These are phyloP conservation scores for Magnusiomyces paraingens DNA, from an alignment of 1,139 yeast species.

Conservation along the genomic window DNA sequence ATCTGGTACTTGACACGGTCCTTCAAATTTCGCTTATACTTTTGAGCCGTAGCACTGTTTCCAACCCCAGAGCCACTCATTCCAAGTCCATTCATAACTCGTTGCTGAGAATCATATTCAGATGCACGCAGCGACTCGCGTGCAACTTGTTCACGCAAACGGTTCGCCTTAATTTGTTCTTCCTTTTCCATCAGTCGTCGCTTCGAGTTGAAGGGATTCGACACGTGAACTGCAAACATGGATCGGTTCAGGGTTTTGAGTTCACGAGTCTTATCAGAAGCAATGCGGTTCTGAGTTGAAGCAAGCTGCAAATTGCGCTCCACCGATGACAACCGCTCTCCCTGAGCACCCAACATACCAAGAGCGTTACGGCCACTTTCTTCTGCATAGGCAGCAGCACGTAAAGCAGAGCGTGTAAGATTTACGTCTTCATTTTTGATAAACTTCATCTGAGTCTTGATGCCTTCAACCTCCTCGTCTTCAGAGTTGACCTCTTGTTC, in stretches of 20 bases:
- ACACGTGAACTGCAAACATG: constrained; percentile 72
- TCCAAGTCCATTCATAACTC: constrained; percentile 41
- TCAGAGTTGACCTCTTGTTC: constrained; percentile 36
- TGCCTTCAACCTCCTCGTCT: constrained; percentile 85
- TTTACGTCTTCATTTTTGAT: constrained; percentile 84
- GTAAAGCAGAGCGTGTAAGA: constrained; percentile 76
- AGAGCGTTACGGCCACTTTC: constrained; percentile 82
- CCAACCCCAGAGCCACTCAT: constrained; percentile 27
- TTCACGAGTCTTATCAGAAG: constrained; percentile 78
- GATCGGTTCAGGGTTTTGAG: constrained; percentile 74
- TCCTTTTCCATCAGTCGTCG: constrained; percentile 72
- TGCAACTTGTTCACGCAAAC: constrained; percentile 46
- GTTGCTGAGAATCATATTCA: constrained; percentile 43
- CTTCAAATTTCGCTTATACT: constrained; percentile 31
- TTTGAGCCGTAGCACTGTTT: constrained; percentile 33
- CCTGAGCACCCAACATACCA: constrained; percentile 89
- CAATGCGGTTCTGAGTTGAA: constrained; percentile 74
- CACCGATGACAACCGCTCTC: constrained; percentile 73
- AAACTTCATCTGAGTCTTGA: constrained; percentile 77
- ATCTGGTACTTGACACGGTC: constrained; percentile 46
- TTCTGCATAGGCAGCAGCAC: constrained; percentile 89
- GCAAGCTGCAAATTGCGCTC: constrained; percentile 74
- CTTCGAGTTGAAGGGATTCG: constrained; percentile 83
- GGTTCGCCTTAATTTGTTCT: constrained; percentile 57
- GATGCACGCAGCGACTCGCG: constrained; percentile 41